phyloP scores from a whole-genome alignment of 345 rosid genomes.

The Salix arbutifolia region DNA sequence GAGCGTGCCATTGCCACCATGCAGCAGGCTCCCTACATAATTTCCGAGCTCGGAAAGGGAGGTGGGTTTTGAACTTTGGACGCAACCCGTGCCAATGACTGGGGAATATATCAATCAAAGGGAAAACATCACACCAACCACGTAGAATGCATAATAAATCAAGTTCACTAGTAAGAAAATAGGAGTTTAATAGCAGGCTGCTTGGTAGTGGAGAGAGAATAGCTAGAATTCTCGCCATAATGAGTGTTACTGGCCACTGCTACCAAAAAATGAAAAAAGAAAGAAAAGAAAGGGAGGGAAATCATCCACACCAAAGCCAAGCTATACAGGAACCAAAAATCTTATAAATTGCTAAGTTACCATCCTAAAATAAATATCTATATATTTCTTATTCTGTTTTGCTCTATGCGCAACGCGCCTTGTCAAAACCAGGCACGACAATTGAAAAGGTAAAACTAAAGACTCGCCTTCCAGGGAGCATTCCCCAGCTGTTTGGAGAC shows the following conservation, averaged over 20 bases:
- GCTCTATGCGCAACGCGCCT: slow-evolving; percentile 11
- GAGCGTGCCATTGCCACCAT: too few relatives aligned
- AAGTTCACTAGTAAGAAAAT: not conserved
- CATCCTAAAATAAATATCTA: slow-evolving; percentile 17
- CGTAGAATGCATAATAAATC: not conserved
- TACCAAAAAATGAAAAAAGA: not conserved
- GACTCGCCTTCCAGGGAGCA: slow-evolving; percentile 10
- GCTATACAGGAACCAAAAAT: slow-evolving; percentile 35
- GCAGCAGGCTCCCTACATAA: too few relatives aligned
- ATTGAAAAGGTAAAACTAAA: slow-evolving; percentile 2
- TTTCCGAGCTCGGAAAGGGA: too few relatives aligned
- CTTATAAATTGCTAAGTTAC: slow-evolving; percentile 14
- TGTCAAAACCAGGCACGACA: slow-evolving; percentile 25
- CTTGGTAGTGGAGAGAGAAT: not conserved
- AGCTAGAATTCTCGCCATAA: not conserved
- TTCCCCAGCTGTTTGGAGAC: slow-evolving; percentile 1
- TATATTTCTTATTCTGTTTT: slow-evolving; percentile 24
- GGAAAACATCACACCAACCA: not conserved
- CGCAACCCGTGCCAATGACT: not conserved
- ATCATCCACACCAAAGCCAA: slow-evolving; percentile 20
- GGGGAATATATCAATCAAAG: not conserved
- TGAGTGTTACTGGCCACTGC: not conserved
- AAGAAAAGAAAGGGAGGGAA: not conserved
- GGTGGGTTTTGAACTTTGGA: not conserved
- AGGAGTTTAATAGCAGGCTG: not conserved